Evolutionary conservation across 345 rosid species (phyloP).

Genomic region (Acer saccharum): DNA sequence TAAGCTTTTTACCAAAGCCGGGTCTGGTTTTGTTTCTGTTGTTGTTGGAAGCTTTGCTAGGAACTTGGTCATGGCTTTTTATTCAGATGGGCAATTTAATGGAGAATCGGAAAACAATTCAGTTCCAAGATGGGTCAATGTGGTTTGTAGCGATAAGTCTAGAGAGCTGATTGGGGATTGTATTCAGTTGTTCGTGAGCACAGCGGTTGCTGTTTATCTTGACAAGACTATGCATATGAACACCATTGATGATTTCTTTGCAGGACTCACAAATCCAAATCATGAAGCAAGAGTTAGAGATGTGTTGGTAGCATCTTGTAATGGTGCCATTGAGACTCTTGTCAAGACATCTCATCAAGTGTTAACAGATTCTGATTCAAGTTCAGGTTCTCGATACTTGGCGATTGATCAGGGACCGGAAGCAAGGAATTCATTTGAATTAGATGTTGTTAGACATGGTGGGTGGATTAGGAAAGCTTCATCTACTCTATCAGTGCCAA

Average conservation of each 20-base stretch:
- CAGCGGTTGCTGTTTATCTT: constrained; percentile 79
- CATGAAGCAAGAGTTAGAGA: constrained; percentile 53
- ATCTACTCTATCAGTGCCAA: constrained; percentile 61
- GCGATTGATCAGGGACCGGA: constrained; percentile 24
- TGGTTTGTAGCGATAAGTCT: constrained; percentile 46
- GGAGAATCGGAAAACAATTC: constrained; percentile 13
- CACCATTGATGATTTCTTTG: constrained; percentile 62
- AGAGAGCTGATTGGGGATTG: constrained; percentile 67
- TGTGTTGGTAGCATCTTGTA: constrained; percentile 57
- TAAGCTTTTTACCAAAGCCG: constrained; percentile 63
- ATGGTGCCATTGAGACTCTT: constrained; percentile 60
- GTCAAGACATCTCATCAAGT: constrained; percentile 70
- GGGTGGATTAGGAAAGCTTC: constrained; percentile 63
- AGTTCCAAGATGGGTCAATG: constrained; percentile 40
- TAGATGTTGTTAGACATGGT: constrained; percentile 9
- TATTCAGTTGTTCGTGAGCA: constrained; percentile 70
- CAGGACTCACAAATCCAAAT: constrained; percentile 76
- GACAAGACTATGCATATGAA: constrained; percentile 71
- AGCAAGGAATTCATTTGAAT: constrained; percentile 14
- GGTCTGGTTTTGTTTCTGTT: constrained; percentile 74
- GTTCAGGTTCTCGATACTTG: constrained; percentile 7
- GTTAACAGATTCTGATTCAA: constrained; percentile 30
- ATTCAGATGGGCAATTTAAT: constrained; percentile 16
- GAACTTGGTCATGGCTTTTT: constrained; percentile 58
- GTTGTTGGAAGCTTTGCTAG: constrained; percentile 85